These are phyloP conservation scores for Stromatinia cepivora DNA, from an alignment of 2,329 filamentous ascomycete genomes.

Conservation along the genomic window DNA sequence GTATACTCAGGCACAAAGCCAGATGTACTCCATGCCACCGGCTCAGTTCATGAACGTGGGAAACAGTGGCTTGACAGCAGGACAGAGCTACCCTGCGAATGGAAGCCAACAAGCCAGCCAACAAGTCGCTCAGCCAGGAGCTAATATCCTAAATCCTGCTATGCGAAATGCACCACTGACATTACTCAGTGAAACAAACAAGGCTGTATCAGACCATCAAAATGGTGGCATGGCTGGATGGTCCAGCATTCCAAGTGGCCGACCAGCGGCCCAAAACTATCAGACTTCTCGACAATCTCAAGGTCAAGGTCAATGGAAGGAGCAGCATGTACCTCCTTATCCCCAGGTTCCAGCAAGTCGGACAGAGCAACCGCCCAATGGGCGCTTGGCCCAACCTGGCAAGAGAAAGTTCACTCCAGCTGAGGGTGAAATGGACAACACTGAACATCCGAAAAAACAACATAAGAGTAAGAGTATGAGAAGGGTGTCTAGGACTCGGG, in stretches of 20 bases:
- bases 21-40: neutral
- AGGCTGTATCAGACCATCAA: no score
- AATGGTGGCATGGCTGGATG: no score
- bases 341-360: neutral
- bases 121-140: neutral
- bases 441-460: neutral
- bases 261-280: neutral
- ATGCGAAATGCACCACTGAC: neutral
- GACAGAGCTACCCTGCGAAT: neutral
- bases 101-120: neutral
- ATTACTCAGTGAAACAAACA: rapidly evolving
- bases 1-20: neutral
- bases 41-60: neutral
- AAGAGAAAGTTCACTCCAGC: neutral
- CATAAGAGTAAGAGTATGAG: rapidly evolving
- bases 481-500: neutral
- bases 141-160: neutral
- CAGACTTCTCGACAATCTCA: no score
- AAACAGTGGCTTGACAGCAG: neutral
- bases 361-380: neutral
- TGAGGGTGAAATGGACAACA: neutral
- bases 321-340: neutral
- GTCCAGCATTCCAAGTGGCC: neutral
- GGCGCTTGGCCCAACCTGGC: neutral
- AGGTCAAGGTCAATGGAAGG: no score